Evolutionary conservation across 345 rosid species (phyloP).

Genomic region (Lepidium didymum): DNA sequence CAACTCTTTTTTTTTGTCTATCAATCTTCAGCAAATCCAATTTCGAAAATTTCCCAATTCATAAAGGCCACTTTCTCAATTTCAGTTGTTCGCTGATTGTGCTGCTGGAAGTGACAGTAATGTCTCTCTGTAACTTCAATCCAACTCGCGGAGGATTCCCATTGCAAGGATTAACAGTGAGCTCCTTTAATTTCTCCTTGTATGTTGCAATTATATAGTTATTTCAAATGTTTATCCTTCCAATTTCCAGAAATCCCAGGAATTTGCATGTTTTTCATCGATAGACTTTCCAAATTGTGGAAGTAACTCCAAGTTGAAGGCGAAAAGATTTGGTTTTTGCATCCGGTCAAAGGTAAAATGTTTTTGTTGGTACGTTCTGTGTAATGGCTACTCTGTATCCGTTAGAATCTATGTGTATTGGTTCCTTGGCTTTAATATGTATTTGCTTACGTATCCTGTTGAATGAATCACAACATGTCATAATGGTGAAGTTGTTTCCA

Average conservation of each 20-base stretch:
- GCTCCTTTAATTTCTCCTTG: background rate
- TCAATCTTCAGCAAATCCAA: background rate
- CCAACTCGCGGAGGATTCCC: background rate
- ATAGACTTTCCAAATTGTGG: slow-evolving; percentile 20
- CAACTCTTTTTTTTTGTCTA: background rate
- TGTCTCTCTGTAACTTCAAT: slow-evolving; percentile 15
- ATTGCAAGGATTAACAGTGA: slow-evolving; percentile 11
- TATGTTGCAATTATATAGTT: background rate
- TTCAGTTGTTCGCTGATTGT: background rate
- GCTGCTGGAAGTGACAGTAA: background rate
- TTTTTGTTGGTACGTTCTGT: background rate
- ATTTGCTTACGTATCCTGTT: background rate
- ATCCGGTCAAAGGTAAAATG: slow-evolving; percentile 29
- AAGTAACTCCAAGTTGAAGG: background rate
- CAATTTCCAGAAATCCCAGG: background rate
- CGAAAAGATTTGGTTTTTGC: slow-evolving; percentile 9
- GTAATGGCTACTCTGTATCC: background rate
- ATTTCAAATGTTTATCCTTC: background rate
- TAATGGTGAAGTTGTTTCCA: slow-evolving; percentile 8
- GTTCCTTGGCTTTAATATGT: background rate
- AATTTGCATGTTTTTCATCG: slow-evolving; percentile 6
- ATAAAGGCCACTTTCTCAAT: background rate
- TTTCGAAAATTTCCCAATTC: background rate
- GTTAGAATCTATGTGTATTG: background rate
- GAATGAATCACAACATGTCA: background rate